A percentile compares a stretch with the other conserved stretches of the same genome.
Evolutionary conservation across 129 eudicot genomes (phyloP).

Genomic region (Lonicera japonica): DNA sequence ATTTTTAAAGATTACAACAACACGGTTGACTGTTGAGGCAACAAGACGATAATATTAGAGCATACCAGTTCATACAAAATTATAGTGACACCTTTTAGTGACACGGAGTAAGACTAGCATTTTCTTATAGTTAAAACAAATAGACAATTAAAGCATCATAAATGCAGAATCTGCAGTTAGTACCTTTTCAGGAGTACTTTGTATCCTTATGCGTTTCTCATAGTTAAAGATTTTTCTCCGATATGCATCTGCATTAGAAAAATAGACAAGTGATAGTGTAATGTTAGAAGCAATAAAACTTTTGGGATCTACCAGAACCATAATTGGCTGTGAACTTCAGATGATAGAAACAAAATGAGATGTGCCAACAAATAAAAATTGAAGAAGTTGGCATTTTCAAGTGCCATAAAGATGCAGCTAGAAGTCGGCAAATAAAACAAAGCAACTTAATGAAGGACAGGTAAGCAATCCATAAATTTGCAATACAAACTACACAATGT

Average conservation of each 20-base stretch:
- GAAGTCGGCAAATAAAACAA: too few species aligned
- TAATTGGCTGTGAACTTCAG: too few species aligned
- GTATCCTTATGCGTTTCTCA: conserved; percentile 65
- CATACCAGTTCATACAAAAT: too few species aligned
- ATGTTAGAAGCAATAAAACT: conserved; percentile 10
- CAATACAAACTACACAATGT: too few species aligned
- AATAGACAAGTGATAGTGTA: background rate
- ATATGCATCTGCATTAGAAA: conserved; percentile 41
- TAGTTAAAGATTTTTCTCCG: conserved; percentile 77
- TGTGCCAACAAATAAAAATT: background rate
- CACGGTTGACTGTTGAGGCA: too few species aligned
- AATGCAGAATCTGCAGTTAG: background rate
- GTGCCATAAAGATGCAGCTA: background rate
- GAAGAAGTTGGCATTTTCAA: background rate
- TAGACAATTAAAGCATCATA: background rate
- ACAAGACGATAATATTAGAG: too few species aligned
- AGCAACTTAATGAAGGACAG: too few species aligned
- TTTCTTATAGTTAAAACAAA: too few species aligned
- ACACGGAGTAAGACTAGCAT: too few species aligned
- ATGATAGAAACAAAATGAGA: background rate
- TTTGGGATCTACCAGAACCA: background rate
- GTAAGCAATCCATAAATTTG: too few species aligned
- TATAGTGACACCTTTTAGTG: too few species aligned
- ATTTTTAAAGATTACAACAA: too few species aligned
- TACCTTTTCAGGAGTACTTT: conserved; percentile 94